These are phyloP conservation scores for Hippophae rhamnoides DNA, from an alignment of 306 rosid species.

Conservation along the genomic window DNA sequence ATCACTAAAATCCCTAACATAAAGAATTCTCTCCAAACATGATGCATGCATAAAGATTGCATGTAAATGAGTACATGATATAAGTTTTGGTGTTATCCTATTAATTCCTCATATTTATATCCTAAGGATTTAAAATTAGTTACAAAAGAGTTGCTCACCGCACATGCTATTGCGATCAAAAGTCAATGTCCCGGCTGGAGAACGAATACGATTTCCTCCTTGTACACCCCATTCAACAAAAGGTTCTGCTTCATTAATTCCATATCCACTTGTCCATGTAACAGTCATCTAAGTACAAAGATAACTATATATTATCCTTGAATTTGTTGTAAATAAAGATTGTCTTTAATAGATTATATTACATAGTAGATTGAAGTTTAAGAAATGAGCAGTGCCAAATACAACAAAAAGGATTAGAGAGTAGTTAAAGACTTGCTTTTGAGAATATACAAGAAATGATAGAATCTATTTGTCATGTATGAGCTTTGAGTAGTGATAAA, in stretches of 20 bases:
- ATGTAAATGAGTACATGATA: too few relatives aligned
- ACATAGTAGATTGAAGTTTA: neutral
- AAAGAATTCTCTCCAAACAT: too few relatives aligned
- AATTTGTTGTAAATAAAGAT: neutral
- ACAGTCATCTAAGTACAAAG: constrained; percentile 48
- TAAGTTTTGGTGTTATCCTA: neutral
- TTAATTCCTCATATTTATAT: neutral
- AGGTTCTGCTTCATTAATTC: constrained; percentile 53
- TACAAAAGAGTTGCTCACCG: constrained; percentile 25
- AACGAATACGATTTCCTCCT: constrained; percentile 29
- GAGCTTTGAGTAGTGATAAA: neutral
- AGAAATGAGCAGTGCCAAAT: neutral
- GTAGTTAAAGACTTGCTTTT: neutral
- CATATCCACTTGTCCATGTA: constrained; percentile 90
- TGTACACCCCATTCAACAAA: constrained; percentile 67
- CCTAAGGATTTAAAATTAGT: neutral
- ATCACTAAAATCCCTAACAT: too few relatives aligned
- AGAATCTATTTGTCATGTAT: neutral
- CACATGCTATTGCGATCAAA: constrained; percentile 67
- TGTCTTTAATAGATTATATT: neutral
- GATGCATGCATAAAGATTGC: too few relatives aligned
- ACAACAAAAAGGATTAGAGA: neutral
- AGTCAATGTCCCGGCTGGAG: constrained; percentile 72
- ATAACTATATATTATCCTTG: constrained; percentile 11
- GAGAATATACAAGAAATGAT: too few relatives aligned